Evolutionary conservation across 2,329 filamentous ascomycete genomes (phyloP), one percentile per base, ranked within the genome.

Genomic region (Verticillium tricorpus): DNA sequence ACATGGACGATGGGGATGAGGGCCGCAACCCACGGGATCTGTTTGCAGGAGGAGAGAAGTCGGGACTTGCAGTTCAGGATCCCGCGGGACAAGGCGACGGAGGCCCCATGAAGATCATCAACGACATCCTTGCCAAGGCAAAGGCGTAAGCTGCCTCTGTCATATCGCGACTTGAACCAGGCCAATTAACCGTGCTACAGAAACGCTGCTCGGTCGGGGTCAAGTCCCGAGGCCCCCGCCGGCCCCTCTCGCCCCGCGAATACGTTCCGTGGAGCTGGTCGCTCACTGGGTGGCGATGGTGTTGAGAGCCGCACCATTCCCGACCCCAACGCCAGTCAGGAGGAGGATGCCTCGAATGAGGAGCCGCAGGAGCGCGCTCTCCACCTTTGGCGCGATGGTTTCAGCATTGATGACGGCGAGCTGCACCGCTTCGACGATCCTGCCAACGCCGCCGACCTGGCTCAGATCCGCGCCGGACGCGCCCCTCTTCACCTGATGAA

Each of bases 1-100:
- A 82, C 8, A 78, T 82, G 28, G 79, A 82, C 1, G 78, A 82
- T 2, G 78, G 83, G 1, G 81, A 88, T 1, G 84, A 88, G 32
- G 80, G 85, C 39, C 82, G 86, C 65, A 80, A 82, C 31, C 80
- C 81, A 7, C 79, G 87, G 64, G 90, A 95, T 70, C 78, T 93
- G 65, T 95, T 93, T 74, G 89, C 92, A 22, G 92, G 92, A 59
- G 92, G 92, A 37, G 92, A 94, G 77, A 95, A 95, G 81, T 94
- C 91, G 34, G 88, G 85, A 0, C 74, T 90, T 56, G 88, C 87
- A 25, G 84, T 90, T 28, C 86, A 89, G 69, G 87, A 89, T 67
- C 87, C 87, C 1, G 70, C 72, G 5, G 74, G 80, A 58, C 74
- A 75, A 54, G 76, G 81, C 12, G 73, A 73, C 2, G 82, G 64